These are phyloP conservation scores for Cryptococcus maquisensis DNA, from an alignment of 1,284 basidiomycete genomes.

Conservation along the genomic window DNA sequence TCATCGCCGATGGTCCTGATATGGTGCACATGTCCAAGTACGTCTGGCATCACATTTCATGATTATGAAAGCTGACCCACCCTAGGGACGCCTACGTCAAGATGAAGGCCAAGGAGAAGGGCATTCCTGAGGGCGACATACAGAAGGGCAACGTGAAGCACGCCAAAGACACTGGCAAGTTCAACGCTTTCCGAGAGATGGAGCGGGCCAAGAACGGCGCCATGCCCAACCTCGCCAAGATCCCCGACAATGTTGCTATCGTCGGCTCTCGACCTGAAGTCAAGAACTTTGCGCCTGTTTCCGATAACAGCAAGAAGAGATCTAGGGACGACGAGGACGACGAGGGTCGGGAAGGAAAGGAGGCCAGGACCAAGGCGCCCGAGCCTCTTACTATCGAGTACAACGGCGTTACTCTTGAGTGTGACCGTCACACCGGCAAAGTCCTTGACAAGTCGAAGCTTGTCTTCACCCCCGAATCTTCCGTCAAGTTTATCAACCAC, in stretches of 20 bases:
- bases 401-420: slow-evolving; percentile 63
- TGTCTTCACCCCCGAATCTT: slow-evolving; percentile 48
- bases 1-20: slow-evolving; percentile 60
- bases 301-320: slow-evolving; percentile 33
- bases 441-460: slow-evolving; percentile 40
- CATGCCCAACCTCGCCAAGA: slow-evolving; percentile 33
- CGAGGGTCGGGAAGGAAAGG: slow-evolving; percentile 47
- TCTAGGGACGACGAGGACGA: slow-evolving; percentile 44
- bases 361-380: slow-evolving; percentile 53
- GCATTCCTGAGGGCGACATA: slow-evolving; percentile 51
- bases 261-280: slow-evolving; percentile 26
- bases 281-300: not conserved
- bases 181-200: slow-evolving; percentile 89
- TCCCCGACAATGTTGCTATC: slow-evolving; percentile 40
- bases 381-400: slow-evolving; percentile 50
- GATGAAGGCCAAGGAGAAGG: slow-evolving; percentile 98
- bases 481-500: slow-evolving; percentile 42
- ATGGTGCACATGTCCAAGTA: slow-evolving; percentile 85
- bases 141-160: slow-evolving; percentile 8
- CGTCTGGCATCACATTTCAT: slow-evolving; percentile 30
- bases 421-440: slow-evolving; percentile 59
- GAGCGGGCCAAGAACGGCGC: slow-evolving; percentile 51
- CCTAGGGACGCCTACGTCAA: slow-evolving; percentile 82
- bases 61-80: not conserved
- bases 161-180: slow-evolving; percentile 50